Evolutionary conservation across 108 stramenopile genomes (phyloP), one percentile per base, ranked within the genome.

Genomic region (Fragilaria radians): DNA sequence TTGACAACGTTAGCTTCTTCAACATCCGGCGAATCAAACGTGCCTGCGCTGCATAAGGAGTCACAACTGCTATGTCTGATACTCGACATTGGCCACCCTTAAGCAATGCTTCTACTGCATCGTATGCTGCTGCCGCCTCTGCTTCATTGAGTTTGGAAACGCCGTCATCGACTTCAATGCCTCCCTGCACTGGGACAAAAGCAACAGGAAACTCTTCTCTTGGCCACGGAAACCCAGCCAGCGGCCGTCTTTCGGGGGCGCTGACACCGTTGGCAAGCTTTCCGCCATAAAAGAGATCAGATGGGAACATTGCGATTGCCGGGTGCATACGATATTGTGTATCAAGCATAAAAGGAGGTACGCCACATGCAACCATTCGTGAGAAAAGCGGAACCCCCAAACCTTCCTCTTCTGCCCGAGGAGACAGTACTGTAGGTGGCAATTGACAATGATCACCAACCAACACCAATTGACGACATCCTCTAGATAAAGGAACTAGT

Each of bases 371-470:
- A 66, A 95, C 96, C 42, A 99, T 67, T 4, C 99, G 77, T 60
- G 97, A 93, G 59, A 99, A 99, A 1, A 99, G 82, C 55, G 88
- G 91, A 23, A 96, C 72, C 53, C 98, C 96, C 57, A 92, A 97
- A 26, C 91, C 93, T 14, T 82, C 72, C 49, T 66, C 70, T 27
- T 82, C 71, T 19, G 92, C 97, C 0, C 81, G 82, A 27, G 86
- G 73, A 36, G 86, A 81, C 58, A 98, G 94, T 2, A 99, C 92
- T 7, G 98, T 99, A 4, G 99, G 98, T 19, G 97, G 95, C n/a
- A 99, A 80, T 65, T 99, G 97, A 59, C 96, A 83, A 4, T 83
- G 95, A 71, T 99, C 99, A 28, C 99, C 99, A 0, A 99, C 99
- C 23, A 96, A 70, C 2, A 97, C 90, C 45, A 85, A 80, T 69